Evolutionary conservation across 768 basidiomycete species (phyloP), one percentile per base, ranked within the genome.

Genomic region (Boletus rubroflammeus): DNA sequence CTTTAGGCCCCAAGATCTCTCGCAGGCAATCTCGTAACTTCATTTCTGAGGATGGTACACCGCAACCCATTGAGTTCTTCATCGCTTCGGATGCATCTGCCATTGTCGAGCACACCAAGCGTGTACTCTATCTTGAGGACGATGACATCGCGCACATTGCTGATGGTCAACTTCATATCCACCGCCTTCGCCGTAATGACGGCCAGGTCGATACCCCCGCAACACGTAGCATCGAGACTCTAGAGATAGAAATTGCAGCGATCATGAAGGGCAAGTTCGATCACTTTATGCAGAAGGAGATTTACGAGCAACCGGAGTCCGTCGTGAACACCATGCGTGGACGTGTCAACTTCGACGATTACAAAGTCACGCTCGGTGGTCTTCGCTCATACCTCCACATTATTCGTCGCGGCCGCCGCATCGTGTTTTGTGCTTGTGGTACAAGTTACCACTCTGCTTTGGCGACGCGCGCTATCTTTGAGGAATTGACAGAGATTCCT

Each of bases 321-420:
- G 97, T 98, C 58, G 93, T 98, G 75, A 99, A 99, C 82, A 99
- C 97, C 47, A 99, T 99, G 97, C 90, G 97, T 82, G 97, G 97
- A 56, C 93, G 97, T 63, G 90, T 99, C 78, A 98, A 97, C 81
- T 99, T 99, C 63, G 97, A 98, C 68, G 84, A 80, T 50, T 82
- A 91, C 74, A 81, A 80, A 59, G 90, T 99, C 68, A 98, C 88
- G 11, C 86, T 99, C 40, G 97, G 97, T 68, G 97, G 97, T 36
- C 80, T 99, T 56, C 91, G 94, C 56, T 89, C 88, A 17, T 98
- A 98, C 72, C 82, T 99, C 55, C 90, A 88, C 36, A 95, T 97
- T 68, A 98, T 99, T 68, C 86, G 97, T 56, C 86, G 97, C 60
- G 90, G 94, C 51, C 81, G 97, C 57, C 83, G 97, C 51, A 91